Conservation (phyloP, 306 rosid genomes). For the Corylus americana region DNA sequence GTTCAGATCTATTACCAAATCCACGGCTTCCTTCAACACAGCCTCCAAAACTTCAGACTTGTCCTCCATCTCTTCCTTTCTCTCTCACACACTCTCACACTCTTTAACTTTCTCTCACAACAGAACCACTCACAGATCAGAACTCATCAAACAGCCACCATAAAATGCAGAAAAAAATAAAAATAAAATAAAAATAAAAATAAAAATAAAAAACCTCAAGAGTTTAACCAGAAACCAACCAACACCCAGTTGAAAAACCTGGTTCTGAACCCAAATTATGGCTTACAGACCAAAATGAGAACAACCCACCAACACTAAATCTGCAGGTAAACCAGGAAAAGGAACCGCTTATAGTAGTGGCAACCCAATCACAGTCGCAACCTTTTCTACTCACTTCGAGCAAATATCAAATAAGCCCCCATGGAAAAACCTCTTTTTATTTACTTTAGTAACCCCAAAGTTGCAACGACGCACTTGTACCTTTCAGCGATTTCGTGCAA, state of each 20-base stretch:
- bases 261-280: conserved; percentile 26
- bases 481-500: not conserved
- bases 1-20: conserved; percentile 91
- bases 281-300: conserved; percentile 25
- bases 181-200: not conserved
- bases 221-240: conserved; percentile 9
- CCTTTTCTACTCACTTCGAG: not conserved
- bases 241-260: conserved; percentile 40
- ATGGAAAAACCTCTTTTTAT: not conserved
- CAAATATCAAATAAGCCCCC: not conserved
- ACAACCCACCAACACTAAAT: conserved; percentile 27
- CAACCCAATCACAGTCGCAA: conserved; percentile 31
- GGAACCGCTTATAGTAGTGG: conserved; percentile 33
- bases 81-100: conserved; percentile 4
- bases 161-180: conserved; percentile 27
- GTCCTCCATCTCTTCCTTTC: conserved; percentile 55
- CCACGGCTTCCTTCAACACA: conserved; percentile 92
- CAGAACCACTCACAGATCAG: conserved; percentile 48
- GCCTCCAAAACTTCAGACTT: conserved; percentile 85
- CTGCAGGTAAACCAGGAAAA: conserved; percentile 23
- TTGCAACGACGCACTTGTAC: not conserved
- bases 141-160: conserved; percentile 23
- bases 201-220: too few species aligned
- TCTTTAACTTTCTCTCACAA: conserved; percentile 40
- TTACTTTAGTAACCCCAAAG: not conserved